Evolutionary conservation across 768 basidiomycete species (phyloP).

Genomic region (Lactarius pseudohatsudake): DNA sequence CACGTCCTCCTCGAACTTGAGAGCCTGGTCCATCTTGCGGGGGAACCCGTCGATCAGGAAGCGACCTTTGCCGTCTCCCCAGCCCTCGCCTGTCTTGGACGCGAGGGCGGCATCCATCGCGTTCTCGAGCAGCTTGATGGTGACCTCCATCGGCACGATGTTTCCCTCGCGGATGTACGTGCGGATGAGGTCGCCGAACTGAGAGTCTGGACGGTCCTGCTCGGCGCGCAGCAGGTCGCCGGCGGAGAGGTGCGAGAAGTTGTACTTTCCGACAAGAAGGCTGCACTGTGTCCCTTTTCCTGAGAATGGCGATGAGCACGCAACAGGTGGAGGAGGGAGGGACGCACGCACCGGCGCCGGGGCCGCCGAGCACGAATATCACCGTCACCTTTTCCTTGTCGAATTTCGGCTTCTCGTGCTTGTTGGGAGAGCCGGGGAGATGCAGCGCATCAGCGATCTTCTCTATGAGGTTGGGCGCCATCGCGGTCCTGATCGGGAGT

Average conservation of each 20-base stretch:
- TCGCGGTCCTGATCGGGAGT: slow-evolving; percentile 31
- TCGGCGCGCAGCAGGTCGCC: slow-evolving; percentile 98
- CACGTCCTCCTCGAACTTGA: slow-evolving; percentile 86
- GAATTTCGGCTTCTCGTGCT: slow-evolving; percentile 41
- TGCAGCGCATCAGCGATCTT: slow-evolving; percentile 42
- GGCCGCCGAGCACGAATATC: slow-evolving; percentile 94
- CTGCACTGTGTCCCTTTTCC: slow-evolving; percentile 97
- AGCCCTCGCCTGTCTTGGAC: slow-evolving; percentile 50
- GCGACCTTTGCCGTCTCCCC: slow-evolving; percentile 71
- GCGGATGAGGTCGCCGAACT: slow-evolving; percentile 81
- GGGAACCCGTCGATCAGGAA: slow-evolving; percentile 98
- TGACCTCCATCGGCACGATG: slow-evolving; percentile 97
- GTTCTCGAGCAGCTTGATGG: slow-evolving; percentile 91
- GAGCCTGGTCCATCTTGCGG: slow-evolving; percentile 96
- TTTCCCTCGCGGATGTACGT: slow-evolving; percentile 86
- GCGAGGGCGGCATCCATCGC: slow-evolving; percentile 72
- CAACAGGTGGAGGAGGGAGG: slow-evolving; percentile 5
- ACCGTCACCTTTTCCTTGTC: slow-evolving; percentile 76
- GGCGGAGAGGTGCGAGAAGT: slow-evolving; percentile 93
- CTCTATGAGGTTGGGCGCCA: slow-evolving; percentile 44
- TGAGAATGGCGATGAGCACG: slow-evolving; percentile 34
- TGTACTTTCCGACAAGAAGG: slow-evolving; percentile 77
- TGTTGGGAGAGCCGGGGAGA: slow-evolving; percentile 25
- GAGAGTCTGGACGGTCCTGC: slow-evolving; percentile 80
- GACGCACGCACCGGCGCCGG: slow-evolving; percentile 75